Percentiles rank a stretch among this genome's conserved stretches.
These are phyloP conservation scores for Suhomyces guaymorum DNA, from an alignment of 1,139 yeast genomes.

Conservation along the genomic window DNA sequence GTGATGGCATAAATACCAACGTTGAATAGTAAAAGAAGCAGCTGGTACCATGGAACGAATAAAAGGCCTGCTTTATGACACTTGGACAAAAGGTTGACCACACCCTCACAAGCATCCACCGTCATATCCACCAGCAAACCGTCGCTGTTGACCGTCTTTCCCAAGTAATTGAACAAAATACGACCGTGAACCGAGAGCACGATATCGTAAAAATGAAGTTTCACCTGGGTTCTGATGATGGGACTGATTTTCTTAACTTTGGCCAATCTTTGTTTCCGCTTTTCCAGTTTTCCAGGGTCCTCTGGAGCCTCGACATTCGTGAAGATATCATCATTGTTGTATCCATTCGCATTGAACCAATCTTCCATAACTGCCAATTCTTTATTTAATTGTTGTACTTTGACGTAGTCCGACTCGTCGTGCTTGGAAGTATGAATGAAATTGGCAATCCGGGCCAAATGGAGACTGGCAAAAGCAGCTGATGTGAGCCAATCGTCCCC, in stretches of 20 bases:
- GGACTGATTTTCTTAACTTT: conserved; percentile 6
- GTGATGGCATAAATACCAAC: conserved; percentile 49
- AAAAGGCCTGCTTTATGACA: conserved; percentile 37
- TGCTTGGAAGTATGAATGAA: conserved; percentile 32
- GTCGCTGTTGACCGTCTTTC: conserved; percentile 31
- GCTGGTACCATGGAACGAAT: conserved; percentile 58
- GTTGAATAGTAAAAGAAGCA: conserved; percentile 47
- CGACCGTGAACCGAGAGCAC: conserved; percentile 41
- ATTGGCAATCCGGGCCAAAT: conserved; percentile 42
- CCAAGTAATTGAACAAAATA: conserved; percentile 35
- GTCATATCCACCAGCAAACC: conserved; percentile 39
- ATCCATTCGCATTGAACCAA: conserved; percentile 44
- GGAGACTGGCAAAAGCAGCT: conserved; percentile 51
- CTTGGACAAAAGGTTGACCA: conserved; percentile 35
- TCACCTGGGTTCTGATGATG: conserved; percentile 38
- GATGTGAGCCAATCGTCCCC: conserved; percentile 57
- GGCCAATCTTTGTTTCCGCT: neutral
- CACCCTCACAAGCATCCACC: conserved; percentile 37
- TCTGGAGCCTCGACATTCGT: conserved; percentile 6
- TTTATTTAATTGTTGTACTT: conserved; percentile 37
- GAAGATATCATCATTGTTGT: conserved; percentile 33
- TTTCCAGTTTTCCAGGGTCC: neutral
- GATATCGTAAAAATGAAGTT: conserved; percentile 44
- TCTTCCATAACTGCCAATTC: conserved; percentile 31
- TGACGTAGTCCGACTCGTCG: conserved; percentile 31